Base-by-base conservation (phyloP, 495 filamentous ascomycete species). In the Aspergillus mulundensis region DNA sequence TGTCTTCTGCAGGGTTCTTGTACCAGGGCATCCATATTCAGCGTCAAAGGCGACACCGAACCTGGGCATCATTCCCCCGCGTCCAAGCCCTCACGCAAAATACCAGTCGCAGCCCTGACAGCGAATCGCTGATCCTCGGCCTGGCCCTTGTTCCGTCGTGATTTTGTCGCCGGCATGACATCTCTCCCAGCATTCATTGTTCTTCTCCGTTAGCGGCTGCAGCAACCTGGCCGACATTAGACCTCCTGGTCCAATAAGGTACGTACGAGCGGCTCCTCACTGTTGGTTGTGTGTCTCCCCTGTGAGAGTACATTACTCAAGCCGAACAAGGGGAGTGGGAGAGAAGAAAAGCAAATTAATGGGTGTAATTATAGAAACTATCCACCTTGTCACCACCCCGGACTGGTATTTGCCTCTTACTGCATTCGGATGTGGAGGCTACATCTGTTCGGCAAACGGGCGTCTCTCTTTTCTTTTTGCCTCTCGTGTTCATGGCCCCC, bases 81-180 rank as follows among this genome's bases (percentile, higher is more conserved):
- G 25, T 43, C 46, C 25, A 18, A 57, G 38, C 34, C 54, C 54
- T 44, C 25, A 28, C n/a, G 8, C 34, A 56, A 57, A 38, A 57
- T 38, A 57, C 20, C 32, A 56, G 20, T 28, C n/a, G 15, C 47
- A 43, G 45, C 51, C 47, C 36, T 38, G 43, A 38, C 57, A 56
- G 61, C 61, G 54, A 58, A 57, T 50, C 53, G 48, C 43, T 54
- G 38, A 41, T 50, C 52, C 12, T 32, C 23, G 23, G 43, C 54
- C 48, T 21, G 40, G 38, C 41, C 42, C 60, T 59, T 48, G 44
- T 48, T 42, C 55, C 55, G 58, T 48, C 58, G 56, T 54, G 56
- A 55, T 64, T 68, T 63, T 66, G 61, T 51, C 66, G 64, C 59
- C 53, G 57, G 61, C 57, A 53, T 61, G 61, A 62, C 56, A 63